phyloP scores from a whole-genome alignment of 2,329 filamentous ascomycete genomes.

The Paracoccidioides brasiliensis region DNA sequence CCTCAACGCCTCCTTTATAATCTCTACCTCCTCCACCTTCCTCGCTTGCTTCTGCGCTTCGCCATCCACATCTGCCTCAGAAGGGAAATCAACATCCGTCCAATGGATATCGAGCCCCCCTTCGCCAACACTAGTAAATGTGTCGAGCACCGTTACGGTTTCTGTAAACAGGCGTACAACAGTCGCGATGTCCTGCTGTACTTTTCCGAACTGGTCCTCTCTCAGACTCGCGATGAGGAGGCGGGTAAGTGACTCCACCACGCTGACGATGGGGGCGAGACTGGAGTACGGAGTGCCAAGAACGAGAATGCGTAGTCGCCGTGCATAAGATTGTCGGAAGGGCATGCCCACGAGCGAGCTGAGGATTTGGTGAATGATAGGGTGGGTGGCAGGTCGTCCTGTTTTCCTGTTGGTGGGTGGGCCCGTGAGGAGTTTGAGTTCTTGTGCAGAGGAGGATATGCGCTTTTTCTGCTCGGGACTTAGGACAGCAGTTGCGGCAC shows the following conservation, averaged over 20 bases:
- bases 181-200: conserved; percentile 64
- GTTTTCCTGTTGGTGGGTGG: conserved; percentile 37
- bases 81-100: conserved; percentile 54
- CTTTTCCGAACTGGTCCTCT: conserved; percentile 75
- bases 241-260: conserved; percentile 54
- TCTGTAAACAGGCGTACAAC: conserved; percentile 61
- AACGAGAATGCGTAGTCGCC: conserved; percentile 52
- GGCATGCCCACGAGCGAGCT: conserved; percentile 47
- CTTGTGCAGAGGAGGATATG: conserved; percentile 24
- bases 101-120: conserved; percentile 51
- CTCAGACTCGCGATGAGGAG: conserved; percentile 60
- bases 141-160: conserved; percentile 56
- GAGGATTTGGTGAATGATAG: conserved; percentile 37
- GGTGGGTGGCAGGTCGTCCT: conserved; percentile 25
- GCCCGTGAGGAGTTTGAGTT: conserved; percentile 25
- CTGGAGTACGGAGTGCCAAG: conserved; percentile 63
- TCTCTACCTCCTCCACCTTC: conserved; percentile 52
- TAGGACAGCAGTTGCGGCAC: conserved; percentile 27
- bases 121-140: conserved; percentile 41
- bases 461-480: conserved; percentile 29
- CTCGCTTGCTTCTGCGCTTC: conserved; percentile 24
- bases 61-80: conserved; percentile 22
- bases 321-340: conserved; percentile 57
- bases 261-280: conserved; percentile 54
- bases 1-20: conserved; percentile 52